Percentiles rank a stretch among this genome's conserved stretches.
Evolutionary conservation across 2,329 filamentous ascomycete species (phyloP).

Genomic region (Sporothrix brasiliensis): DNA sequence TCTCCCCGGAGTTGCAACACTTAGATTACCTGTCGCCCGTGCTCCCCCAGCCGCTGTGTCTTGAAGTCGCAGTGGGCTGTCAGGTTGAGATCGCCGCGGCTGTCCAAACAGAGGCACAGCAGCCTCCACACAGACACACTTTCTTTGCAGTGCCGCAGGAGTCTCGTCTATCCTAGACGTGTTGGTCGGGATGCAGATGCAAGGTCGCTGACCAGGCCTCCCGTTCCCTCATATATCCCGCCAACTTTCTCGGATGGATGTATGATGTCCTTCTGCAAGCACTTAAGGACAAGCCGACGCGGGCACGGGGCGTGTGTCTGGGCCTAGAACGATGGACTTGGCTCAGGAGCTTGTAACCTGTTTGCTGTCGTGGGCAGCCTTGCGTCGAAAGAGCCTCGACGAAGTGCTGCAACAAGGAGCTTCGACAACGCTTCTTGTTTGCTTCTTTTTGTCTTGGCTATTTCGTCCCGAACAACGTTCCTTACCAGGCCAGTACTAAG

Average conservation of each 20-base stretch:
- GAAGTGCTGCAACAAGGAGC: background rate
- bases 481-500: background rate
- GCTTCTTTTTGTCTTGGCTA: background rate
- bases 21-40: slow-evolving; percentile 9
- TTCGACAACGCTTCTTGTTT: background rate
- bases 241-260: background rate
- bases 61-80: background rate
- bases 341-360: background rate
- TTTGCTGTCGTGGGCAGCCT: background rate
- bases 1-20: slow-evolving; percentile 6
- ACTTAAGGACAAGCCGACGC: background rate
- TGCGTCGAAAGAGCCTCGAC: background rate
- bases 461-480: background rate
- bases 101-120: slow-evolving; percentile 3
- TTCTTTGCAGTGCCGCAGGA: background rate
- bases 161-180: background rate
- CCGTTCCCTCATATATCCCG: background rate
- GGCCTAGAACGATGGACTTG: background rate
- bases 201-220: background rate
- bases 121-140: slow-evolving; percentile 20
- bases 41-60: no score
- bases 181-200: background rate
- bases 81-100: slow-evolving; percentile 13
- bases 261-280: slow-evolving; percentile 1
- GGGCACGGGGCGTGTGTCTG: background rate